Percentiles rank a stretch among this genome's conserved stretches.
Conservation (phyloP, 139 green algal genomes). For the Volvox africanus region DNA sequence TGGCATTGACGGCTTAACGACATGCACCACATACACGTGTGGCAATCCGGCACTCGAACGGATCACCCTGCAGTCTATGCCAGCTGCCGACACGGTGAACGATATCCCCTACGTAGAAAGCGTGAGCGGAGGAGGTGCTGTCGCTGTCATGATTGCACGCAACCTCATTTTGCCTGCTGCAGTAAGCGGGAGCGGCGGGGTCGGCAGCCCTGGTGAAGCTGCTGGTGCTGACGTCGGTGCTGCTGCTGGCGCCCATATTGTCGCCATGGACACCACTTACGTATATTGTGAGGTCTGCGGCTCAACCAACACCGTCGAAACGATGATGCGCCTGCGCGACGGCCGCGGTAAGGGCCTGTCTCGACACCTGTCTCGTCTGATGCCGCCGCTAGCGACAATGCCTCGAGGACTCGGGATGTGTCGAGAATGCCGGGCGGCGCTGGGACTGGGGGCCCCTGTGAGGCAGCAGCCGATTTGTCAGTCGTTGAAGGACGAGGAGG, state of each 20-base stretch:
- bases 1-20: no score
- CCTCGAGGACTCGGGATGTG: background rate
- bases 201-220: background rate
- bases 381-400: background rate
- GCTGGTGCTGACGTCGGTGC: background rate
- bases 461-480: background rate
- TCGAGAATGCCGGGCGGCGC: background rate
- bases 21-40: no score
- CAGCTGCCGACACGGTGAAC: no score
- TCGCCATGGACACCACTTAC: background rate
- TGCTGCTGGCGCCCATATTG: background rate
- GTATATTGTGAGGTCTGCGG: background rate
- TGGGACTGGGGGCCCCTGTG: background rate
- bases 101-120: no score
- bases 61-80: no score
- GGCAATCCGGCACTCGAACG: no score
- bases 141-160: background rate
- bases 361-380: constrained; percentile 17
- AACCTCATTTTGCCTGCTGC: background rate
- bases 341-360: constrained; percentile 13
- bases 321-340: constrained; percentile 8
- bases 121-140: background rate
- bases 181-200: background rate
- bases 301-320: background rate
- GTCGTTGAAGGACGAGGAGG: background rate